These are phyloP conservation scores for Gloeophyllum trabeum DNA, from an alignment of 768 basidiomycete species.

Conservation along the genomic window DNA sequence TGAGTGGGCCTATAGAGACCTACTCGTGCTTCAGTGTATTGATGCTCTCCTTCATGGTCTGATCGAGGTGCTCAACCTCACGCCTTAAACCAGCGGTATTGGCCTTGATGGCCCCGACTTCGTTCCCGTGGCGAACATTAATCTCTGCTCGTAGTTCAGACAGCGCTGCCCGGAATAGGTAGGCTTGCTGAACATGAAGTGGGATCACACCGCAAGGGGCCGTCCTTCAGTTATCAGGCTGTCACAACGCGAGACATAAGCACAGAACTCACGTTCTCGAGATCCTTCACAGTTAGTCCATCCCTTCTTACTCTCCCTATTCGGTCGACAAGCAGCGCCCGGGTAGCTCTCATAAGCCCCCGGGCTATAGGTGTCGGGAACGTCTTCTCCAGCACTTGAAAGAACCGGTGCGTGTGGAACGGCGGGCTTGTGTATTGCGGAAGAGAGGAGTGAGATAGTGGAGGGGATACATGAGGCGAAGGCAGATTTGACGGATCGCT, in stretches of 20 bases:
- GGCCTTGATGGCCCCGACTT: slow-evolving; percentile 72
- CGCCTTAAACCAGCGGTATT: slow-evolving; percentile 67
- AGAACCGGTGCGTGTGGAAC: slow-evolving; percentile 77
- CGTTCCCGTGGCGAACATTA: slow-evolving; percentile 72
- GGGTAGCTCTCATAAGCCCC: slow-evolving; percentile 75
- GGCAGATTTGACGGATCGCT: neutral
- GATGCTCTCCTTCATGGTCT: slow-evolving; percentile 92
- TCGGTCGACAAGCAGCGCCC: slow-evolving; percentile 70
- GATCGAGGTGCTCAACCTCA: slow-evolving; percentile 77
- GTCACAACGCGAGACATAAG: neutral
- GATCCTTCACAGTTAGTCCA: slow-evolving; percentile 63
- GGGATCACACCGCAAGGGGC: neutral
- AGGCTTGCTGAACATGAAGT: slow-evolving; percentile 62
- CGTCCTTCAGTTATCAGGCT: neutral
- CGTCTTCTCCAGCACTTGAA: slow-evolving; percentile 54
- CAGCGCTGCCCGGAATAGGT: slow-evolving; percentile 87
- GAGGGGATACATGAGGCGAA: neutral
- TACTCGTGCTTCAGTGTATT: slow-evolving; percentile 88
- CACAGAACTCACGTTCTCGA: slow-evolving; percentile 58
- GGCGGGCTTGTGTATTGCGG: slow-evolving; percentile 55
- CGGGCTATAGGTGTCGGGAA: slow-evolving; percentile 68
- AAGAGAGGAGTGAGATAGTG: slow-evolving; percentile 7
- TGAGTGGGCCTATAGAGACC: too few relatives aligned
- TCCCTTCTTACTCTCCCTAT: slow-evolving; percentile 60
- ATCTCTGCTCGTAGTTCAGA: slow-evolving; percentile 85